Evolutionary conservation across 495 filamentous ascomycete species (phyloP).

Genomic region (Alectoria sarmentosa): DNA sequence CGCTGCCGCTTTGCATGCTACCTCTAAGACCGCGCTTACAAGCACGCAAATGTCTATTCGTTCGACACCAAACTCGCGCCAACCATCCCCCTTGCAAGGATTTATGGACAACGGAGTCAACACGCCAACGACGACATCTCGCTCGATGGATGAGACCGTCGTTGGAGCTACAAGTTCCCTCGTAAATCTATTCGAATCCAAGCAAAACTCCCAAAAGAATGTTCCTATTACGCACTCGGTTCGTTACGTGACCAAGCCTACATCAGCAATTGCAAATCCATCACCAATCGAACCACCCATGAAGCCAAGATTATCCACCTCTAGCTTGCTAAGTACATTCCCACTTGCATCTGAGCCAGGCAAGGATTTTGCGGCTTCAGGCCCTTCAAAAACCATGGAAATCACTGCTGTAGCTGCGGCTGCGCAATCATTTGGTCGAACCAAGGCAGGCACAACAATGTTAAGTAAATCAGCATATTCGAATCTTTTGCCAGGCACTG

Average conservation of each 20-base stretch:
- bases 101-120: constrained; percentile 15
- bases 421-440: constrained; percentile 6
- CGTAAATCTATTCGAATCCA: constrained; percentile 54
- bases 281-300: constrained; percentile 17
- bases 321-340: constrained; percentile 7
- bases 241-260: constrained; percentile 14
- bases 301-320: constrained; percentile 23
- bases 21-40: constrained; percentile 38
- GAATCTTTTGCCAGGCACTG: background rate
- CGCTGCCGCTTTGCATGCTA: constrained; percentile 50
- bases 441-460: background rate
- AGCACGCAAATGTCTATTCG: constrained; percentile 25
- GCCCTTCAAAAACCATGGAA: background rate
- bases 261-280: constrained; percentile 22
- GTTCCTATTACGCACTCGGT: constrained; percentile 20
- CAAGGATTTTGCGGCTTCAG: background rate
- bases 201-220: constrained; percentile 23
- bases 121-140: constrained; percentile 27
- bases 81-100: constrained; percentile 1
- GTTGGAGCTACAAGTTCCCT: constrained; percentile 51
- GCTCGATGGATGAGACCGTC: constrained; percentile 43
- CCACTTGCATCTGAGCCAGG: constrained; percentile 1
- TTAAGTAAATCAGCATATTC: background rate
- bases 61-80: background rate
- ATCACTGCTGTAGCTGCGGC: constrained; percentile 12